Evolutionary conservation across 129 eudicot genomes (phyloP), one percentile per base, ranked within the genome.

Genomic region (Flaveria trinervia): DNA sequence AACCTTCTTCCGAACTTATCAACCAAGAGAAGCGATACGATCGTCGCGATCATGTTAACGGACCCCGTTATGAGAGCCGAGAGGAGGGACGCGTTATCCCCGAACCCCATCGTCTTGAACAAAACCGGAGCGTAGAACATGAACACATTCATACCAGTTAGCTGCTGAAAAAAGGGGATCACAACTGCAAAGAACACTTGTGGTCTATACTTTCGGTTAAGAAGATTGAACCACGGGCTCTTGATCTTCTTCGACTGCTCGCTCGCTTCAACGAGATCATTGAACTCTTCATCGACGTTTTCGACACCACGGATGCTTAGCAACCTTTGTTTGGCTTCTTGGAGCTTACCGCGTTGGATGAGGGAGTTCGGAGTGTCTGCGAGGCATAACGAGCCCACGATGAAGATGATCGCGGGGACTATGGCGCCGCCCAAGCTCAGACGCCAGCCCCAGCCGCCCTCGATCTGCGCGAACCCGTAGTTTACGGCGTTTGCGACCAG

Each of bases 61-160:
- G 14, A 10, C 25, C 89, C 92, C 0, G 89, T 82, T 36, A 88
- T 83, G 3, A 88, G 83, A 7, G 92, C 78, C 10, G 92, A 88
- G 13, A 72, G 55, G 5, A 88, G 86, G 3, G 92, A 85, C 4
- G 88, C 89, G 1, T 80, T 69, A n/a, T 56, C 77, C 0, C 85
- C 86, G 20, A 88, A 88, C 3, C 92, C 92, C 66, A 85, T 88
- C 0, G 89, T 88, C 39, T 83, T 83, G 46, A 88, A 88, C 82
- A 85, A 68, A 44, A 87, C 92, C 1, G 92, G 92, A 0, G 92
- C 89, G 3, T 88, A 88, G 18, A 88, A 88, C 89, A 83, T 85
- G 76, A 88, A 77, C 62, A 88, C 89, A 10, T 88, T 88, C 84
- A 88, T 88, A 8, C 92, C 92, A 0, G 92, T 88, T 4, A 85